Evolutionary conservation across 2,329 filamentous ascomycete genomes (phyloP), one percentile per base, ranked within the genome.

Genomic region (Aspergillus fumigatiaffinis): DNA sequence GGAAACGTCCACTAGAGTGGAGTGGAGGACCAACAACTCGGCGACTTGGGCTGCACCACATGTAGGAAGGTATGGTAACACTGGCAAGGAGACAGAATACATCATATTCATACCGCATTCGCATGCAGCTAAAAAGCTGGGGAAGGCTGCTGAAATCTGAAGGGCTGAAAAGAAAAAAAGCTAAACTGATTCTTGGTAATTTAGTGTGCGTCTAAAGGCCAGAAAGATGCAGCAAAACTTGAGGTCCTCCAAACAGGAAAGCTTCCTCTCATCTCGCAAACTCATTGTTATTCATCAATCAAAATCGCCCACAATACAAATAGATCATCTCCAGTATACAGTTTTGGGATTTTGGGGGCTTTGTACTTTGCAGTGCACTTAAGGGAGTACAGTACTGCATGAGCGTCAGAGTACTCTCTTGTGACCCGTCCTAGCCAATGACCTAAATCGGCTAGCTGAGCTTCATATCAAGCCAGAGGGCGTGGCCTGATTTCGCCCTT

Each of bases 41-140:
- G 41, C 3, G 20, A 44, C 20, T 44, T 21, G 9, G 10, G 41
- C 41, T 44, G 41, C 10, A 58, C 58, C 58, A 56, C 57, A 61
- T 60, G 59, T 60, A 60, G 57, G 32, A 38, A 17, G 32, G 6
- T 6, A 38, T 2, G 6, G 32, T 17, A 6, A 17, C 32, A 38
- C 32, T 7, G 4, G 32, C 32, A 17, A 17, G 14, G 5, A 38
- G 14, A 17, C 6, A 38, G 14, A 17, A 17, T n/a, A 38, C 32
- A 38, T 38, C 32, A 38, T 38, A 38, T 17, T 38, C 32, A 17
- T 7, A 38, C 14, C 32, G 6, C 32, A 7, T 57, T 60, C 60
- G 54, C 59, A 61, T 61, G 60, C 62, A 60, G 55, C 55, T 60
- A 55, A 55, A 59, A 38, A 54, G 25, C 48, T 52, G 55, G 51